Base-by-base conservation (phyloP, 2,329 filamentous ascomycete species). In the Coleophoma crateriformis region DNA sequence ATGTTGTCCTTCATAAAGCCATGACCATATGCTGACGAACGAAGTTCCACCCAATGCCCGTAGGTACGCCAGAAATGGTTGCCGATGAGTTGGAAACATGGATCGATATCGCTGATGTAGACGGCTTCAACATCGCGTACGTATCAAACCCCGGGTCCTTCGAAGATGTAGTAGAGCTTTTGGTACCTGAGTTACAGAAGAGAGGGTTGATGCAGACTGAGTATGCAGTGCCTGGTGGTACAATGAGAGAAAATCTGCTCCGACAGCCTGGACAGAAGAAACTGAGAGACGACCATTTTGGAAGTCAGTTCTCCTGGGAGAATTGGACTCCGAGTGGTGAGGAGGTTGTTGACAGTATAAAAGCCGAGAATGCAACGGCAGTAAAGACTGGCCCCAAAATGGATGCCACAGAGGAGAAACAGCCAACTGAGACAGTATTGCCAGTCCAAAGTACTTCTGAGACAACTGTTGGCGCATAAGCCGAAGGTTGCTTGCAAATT, bases 101-200 rank as follows among this genome's bases (percentile, higher is more conserved):
- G 85, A 71, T 88, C 0, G 60, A 70, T 10, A 84, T 87, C 62
- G 84, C 82, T 0, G 85, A 87, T 55, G 77, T 89, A 1, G 85
- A 89, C 60, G 85, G 85, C 0, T 90, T 90, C 67, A 90, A 90
- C 61, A 76, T 89, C 63, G 80, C 79, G 3, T 86, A 87, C 52
- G 78, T 79, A 0, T 64, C 85, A n/a, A 82, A 82, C 60, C 83
- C 83, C 0, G 75, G 79, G 47, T 81, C 81, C 0, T 87, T 87
- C 67, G 76, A 81, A 51, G 83, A 87, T 53, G 78, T 87, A 13
- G 75, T 80, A 33, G 80, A 86, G 15, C 68, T 84, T 0, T 65
- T 87, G 4, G 62, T 87, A 1, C 84, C 83, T 0, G 84, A 87
- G 55, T 69, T 87, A 11, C 74, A 71, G 19, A 67, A 67, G 11